These are phyloP conservation scores for Kodamaea fukazawae DNA, from an alignment of 805 yeast genomes.

Conservation along the genomic window DNA sequence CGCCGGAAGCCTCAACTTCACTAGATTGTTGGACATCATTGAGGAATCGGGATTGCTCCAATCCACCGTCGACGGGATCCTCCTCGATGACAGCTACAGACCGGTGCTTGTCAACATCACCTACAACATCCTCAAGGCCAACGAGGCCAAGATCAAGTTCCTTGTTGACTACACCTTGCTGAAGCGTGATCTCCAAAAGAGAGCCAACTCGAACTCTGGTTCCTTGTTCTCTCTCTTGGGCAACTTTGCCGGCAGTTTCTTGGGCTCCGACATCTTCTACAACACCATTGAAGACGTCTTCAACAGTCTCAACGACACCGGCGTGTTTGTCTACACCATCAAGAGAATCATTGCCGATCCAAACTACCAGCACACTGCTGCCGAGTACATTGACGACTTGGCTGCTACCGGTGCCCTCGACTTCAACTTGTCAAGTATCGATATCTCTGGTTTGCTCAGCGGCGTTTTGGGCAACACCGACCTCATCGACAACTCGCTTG, in stretches of 20 bases:
- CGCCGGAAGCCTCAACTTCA: constrained; percentile 14
- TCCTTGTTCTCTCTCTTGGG: constrained; percentile 25
- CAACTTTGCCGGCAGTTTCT: constrained; percentile 27
- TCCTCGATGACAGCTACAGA: constrained; percentile 33
- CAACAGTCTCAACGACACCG: constrained; percentile 41
- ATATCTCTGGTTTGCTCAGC: constrained; percentile 25
- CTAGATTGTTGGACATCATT: constrained; percentile 24
- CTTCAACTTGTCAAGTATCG: constrained; percentile 21
- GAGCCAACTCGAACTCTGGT: constrained; percentile 16
- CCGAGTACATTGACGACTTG: constrained; percentile 27
- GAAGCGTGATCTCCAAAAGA: constrained; percentile 9
- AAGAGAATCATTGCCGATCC: constrained; percentile 34
- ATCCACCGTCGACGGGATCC: constrained; percentile 35
- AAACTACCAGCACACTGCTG: constrained; percentile 37
- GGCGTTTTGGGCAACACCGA: constrained; percentile 25
- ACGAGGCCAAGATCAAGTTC: constrained; percentile 24
- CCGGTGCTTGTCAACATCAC: constrained; percentile 31
- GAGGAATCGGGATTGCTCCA: constrained; percentile 34
- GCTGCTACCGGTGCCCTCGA: constrained; percentile 25
- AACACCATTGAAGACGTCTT: constrained; percentile 25
- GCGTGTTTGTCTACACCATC: constrained; percentile 35
- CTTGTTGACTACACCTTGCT: constrained; percentile 10
- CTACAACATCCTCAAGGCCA: constrained; percentile 30
- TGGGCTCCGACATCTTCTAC: constrained; percentile 27
- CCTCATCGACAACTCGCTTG: constrained; percentile 19